Evolutionary conservation across 2,329 filamentous ascomycete genomes (phyloP), one percentile per base, ranked within the genome.

Genomic region (Paecilomyces niveus): DNA sequence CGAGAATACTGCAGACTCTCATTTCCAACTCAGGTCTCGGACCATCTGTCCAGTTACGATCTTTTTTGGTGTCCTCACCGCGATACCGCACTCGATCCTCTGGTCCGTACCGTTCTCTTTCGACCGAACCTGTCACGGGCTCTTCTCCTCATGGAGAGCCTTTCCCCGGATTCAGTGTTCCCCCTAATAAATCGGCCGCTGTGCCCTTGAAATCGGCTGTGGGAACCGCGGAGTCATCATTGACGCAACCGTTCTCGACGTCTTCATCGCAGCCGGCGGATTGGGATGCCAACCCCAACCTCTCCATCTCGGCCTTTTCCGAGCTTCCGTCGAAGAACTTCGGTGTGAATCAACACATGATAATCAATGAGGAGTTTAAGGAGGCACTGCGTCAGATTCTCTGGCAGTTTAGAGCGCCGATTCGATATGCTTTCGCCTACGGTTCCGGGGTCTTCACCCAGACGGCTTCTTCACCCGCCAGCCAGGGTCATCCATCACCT

Each of bases 381-480:
- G 89, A 97, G 74, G 88, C 88, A 11, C 76, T 99, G 67, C 86
- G 92, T 57, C 85, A 92, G 67, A 89, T 97, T 63, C 80, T 97
- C 22, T 94, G 92, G 84, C 85, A 95, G 68, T 97, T 99, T 74
- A 83, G 88, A 55, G 93, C 94, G 0, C 93, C 94, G 0, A 96
- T 99, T 64, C 86, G 92, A 58, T 97, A 97, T 78, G 93, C 92
- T 13, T 96, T 99, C 73, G 94, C 94, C 1, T 99, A 99, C 70
- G 94, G 94, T 22, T 97, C 93, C 5, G 94, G 94, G 3, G 94
- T 99, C 9, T 99, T 99, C 69, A 87, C 92, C 0, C 94, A 99
- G 72, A 78, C 78, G 54, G 82, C 82, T 64, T 72, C 73, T 50
- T 73, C 78, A 52, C 64, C 67, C 3, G 69, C 67, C 56, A 70